These are phyloP conservation scores for Calcarisporium arbuscula DNA, from an alignment of 2,329 filamentous ascomycete species.

Conservation along the genomic window DNA sequence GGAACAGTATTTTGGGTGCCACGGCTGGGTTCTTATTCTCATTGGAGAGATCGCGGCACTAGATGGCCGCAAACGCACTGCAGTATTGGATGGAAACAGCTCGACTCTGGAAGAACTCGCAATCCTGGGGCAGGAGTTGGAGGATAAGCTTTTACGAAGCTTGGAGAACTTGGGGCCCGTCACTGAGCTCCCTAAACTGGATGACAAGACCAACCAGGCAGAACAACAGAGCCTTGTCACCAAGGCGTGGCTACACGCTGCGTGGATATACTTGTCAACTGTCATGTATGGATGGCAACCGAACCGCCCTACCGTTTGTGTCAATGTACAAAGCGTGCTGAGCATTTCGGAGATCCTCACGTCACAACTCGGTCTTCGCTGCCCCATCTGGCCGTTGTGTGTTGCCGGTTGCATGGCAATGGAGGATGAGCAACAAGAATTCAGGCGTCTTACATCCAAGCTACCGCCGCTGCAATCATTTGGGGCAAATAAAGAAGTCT, in stretches of 20 bases:
- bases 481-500: not conserved
- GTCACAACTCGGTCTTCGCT: not conserved
- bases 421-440: not conserved
- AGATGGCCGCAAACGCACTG: not conserved
- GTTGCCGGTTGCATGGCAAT: constrained; percentile 3
- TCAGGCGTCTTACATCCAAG: not conserved
- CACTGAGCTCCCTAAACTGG: too few species aligned
- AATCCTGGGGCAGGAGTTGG: too few species aligned
- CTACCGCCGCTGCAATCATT: constrained; percentile 2
- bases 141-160: too few species aligned
- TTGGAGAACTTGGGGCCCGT: too few species aligned
- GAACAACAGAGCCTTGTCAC: not conserved
- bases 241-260: not conserved
- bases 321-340: not conserved
- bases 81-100: too few species aligned
- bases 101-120: too few species aligned
- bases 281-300: not conserved
- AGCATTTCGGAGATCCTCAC: not conserved
- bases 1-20: constrained; percentile 2
- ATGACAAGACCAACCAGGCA: too few species aligned
- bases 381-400: constrained; percentile 4
- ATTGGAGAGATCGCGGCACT: not conserved
- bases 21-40: not conserved
- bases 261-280: not conserved
- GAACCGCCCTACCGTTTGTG: not conserved